Evolutionary conservation across 345 rosid species (phyloP), one percentile per base, ranked within the genome.

Genomic region (thale cress (Arabidopsis thaliana)): DNA sequence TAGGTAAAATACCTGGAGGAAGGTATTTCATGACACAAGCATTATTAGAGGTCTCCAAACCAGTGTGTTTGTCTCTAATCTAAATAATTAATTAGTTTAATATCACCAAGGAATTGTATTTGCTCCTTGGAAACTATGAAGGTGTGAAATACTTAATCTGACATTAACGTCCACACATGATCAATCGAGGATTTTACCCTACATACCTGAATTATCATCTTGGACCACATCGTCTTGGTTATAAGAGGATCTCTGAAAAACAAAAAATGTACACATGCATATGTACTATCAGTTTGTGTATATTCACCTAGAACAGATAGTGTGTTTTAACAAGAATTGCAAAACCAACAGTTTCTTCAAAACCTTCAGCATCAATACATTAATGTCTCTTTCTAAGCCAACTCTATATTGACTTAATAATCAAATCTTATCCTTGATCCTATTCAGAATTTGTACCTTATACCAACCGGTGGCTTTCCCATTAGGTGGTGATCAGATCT

Each of bases 151-250:
- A 20, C 22, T 24, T 8, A 12, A 6, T 57, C 8, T 6, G 22
- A 30, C 5, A 58, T 58, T 20, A 65, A 14, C 20, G 32, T n/a
- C 33, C 8, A 33, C 33, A 23, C 4, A 70, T 13, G 65, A 59
- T 5, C 28, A n/a, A 16, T 60, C 20, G 10, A 71, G 59, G 32
- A 16, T n/a, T 37, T 30, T 65, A 22, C 6, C 24, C 23, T 2
- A 61, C 36, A 50, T 72, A 87, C 98, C 97, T 91, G 98, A 37
- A 88, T 13, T 23, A 84, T 20, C 66, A 93, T 72, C 86, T 91
- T 89, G 75, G 86, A 83, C 93, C 93, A 91, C 98, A 93, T 93
- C 74, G 84, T 80, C 65, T 87, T 93, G 42, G 97, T 93, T 74
- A 93, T 83, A 53, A 93, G 84, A 71, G 92, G 90, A 64, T 89